Conservation (phyloP, 495 filamentous ascomycete species). For the Cetradonia linearis region DNA sequence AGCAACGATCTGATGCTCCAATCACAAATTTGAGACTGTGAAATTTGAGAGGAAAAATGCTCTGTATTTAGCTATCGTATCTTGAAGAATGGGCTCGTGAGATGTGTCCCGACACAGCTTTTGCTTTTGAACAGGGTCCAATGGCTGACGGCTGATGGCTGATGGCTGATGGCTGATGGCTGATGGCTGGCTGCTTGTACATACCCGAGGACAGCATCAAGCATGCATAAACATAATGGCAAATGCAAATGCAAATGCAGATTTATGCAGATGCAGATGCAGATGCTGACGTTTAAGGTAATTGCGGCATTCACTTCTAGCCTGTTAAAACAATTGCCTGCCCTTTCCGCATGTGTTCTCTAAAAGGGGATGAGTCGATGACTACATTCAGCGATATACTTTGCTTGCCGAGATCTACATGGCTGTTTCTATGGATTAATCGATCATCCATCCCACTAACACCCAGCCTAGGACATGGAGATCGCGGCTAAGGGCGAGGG, state of each 20-base stretch:
- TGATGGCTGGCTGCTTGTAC: background rate
- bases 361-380: background rate
- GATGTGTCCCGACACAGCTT: background rate
- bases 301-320: no score
- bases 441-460: background rate
- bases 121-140: background rate
- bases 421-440: background rate
- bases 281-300: background rate
- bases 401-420: conserved; percentile 7
- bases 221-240: background rate
- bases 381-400: conserved; percentile 1
- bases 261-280: no score
- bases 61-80: background rate
- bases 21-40: no score
- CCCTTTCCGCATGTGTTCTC: background rate
- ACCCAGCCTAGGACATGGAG: background rate
- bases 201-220: background rate
- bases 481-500: background rate
- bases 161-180: background rate
- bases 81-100: background rate
- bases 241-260: no score
- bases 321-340: background rate
- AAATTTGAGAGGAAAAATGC: no score
- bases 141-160: background rate
- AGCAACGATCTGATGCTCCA: background rate